Evolutionary conservation across 2,329 filamentous ascomycete genomes (phyloP), one percentile per base, ranked within the genome.

Genomic region (Xylaria sp.): DNA sequence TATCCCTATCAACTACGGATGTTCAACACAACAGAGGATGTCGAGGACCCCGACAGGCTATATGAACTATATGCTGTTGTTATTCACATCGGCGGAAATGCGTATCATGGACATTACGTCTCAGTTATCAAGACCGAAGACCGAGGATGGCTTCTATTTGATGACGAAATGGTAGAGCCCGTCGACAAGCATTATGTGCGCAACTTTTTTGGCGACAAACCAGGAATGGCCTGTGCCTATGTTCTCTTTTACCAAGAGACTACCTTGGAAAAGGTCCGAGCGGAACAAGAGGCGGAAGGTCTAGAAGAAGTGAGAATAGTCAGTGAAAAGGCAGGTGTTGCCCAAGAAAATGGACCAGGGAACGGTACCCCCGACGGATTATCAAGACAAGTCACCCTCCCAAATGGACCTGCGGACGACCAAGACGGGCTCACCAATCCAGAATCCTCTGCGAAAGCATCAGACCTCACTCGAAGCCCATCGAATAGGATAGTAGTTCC

Each of bases 1-100:
- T 99, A 99, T 78, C 96, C 96, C 0, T 99, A 98, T 78, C 93
- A 99, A 77, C 86, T 99, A 50, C 93, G 96, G 65, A 90, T 99
- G 78, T 98, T 98, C 83, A 98, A 98, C 81, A 98, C 96, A 0
- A 98, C 95, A 25, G 94, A 98, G 71, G 95, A 98, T 69, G 93
- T 94, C 18, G 92, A 95, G 75, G 94, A 98, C 75, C 93, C 93
- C 0, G 96, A 99, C 80, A 89, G 94, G 44, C 82, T 99, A 44
- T 99, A 99, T 80, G 96, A 99, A 83, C 84, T 99, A 1, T 99
- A 99, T 77, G 96, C 95, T 0, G 94, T 99, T 3, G 94, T 99
- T 10, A 93, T 99, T 25, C 96, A 99, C 77, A 98, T 99, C 71
- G 96, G 96, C 62, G 94, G 94, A 58, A 97, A 97, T 25, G 95